Conservation (phyloP, 2,329 filamentous ascomycete genomes). For the Chaetomiaceae sp. region DNA sequence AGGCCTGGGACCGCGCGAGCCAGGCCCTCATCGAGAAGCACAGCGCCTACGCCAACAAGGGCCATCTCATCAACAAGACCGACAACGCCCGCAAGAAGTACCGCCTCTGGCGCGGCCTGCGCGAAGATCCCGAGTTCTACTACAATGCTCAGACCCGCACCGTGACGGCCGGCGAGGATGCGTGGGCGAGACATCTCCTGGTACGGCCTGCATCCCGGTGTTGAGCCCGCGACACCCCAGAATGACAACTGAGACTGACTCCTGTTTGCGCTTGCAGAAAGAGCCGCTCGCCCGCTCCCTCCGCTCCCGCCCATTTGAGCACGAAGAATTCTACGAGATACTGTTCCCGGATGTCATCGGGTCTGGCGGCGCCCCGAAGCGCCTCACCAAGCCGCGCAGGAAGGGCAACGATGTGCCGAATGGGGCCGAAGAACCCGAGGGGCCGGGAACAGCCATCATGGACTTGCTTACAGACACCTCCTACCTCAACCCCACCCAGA, state of each 20-base stretch:
- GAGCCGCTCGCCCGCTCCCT: slow-evolving; percentile 55
- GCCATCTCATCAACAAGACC: slow-evolving; percentile 59
- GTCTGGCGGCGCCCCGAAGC: slow-evolving; percentile 55
- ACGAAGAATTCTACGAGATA: slow-evolving; percentile 57
- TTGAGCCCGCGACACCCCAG: no score
- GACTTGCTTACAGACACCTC: slow-evolving; percentile 38
- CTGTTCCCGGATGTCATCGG: slow-evolving; percentile 57
- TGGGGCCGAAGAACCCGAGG: slow-evolving; percentile 41
- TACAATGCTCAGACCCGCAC: slow-evolving; percentile 48
- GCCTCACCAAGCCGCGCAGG: slow-evolving; percentile 51
- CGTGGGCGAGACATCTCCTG: slow-evolving; percentile 54
- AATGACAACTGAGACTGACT: slow-evolving; percentile 4
- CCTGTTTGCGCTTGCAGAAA: slow-evolving; percentile 40
- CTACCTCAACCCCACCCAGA: slow-evolving; percentile 23
- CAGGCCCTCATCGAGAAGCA: slow-evolving; percentile 51
- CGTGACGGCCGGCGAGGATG: slow-evolving; percentile 53
- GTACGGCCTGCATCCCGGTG: slow-evolving; percentile 33
- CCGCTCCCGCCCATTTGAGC: slow-evolving; percentile 53
- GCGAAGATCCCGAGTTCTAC: slow-evolving; percentile 53
- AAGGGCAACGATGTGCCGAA: slow-evolving; percentile 44
- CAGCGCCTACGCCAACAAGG: slow-evolving; percentile 54
- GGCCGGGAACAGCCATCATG: slow-evolving; percentile 44
- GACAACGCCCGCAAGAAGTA: slow-evolving; percentile 60
- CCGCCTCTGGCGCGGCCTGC: slow-evolving; percentile 54
- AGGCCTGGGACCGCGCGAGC: slow-evolving; percentile 56